These are phyloP conservation scores for Aspergillus sp. DNA, from an alignment of 2,329 filamentous ascomycete genomes.

Conservation along the genomic window DNA sequence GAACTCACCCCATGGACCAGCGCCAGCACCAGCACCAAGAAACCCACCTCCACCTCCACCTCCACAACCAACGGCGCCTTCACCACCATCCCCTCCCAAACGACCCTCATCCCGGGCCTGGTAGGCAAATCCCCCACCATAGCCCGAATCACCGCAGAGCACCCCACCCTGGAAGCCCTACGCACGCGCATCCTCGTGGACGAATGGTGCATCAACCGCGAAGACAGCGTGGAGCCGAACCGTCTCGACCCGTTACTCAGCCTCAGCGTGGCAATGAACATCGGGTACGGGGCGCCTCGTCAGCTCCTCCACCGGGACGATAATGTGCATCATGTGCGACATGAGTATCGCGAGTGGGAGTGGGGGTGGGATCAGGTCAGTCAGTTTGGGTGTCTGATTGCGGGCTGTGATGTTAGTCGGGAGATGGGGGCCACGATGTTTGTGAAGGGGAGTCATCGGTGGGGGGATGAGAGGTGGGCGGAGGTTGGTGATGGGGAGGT, in stretches of 20 bases:
- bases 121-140: conserved; percentile 34
- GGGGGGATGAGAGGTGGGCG: conserved; percentile 32
- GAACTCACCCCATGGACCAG: conserved; percentile 19
- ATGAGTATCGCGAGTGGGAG: conserved; percentile 11
- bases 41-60: neutral
- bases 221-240: conserved; percentile 23
- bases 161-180: conserved; percentile 26
- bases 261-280: conserved; percentile 31
- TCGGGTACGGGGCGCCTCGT: conserved; percentile 32
- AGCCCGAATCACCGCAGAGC: conserved; percentile 24
- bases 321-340: conserved; percentile 32
- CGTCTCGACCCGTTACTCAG: conserved; percentile 31
- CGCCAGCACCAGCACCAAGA: neutral
- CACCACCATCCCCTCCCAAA: conserved; percentile 28
- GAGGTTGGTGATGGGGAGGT: conserved; percentile 27
- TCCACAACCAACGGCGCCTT: conserved; percentile 17
- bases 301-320: conserved; percentile 37
- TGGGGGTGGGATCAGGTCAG: conserved; percentile 21
- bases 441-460: conserved; percentile 35
- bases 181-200: conserved; percentile 29
- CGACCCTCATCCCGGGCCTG: conserved; percentile 28
- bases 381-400: conserved; percentile 34
- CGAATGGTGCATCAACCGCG: conserved; percentile 24
- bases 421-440: conserved; percentile 39
- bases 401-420: conserved; percentile 29